A percentile compares a stretch with the other conserved stretches of the same genome.
These are phyloP conservation scores for Boehmeria nivea DNA, from an alignment of 306 rosid species.

Conservation along the genomic window DNA sequence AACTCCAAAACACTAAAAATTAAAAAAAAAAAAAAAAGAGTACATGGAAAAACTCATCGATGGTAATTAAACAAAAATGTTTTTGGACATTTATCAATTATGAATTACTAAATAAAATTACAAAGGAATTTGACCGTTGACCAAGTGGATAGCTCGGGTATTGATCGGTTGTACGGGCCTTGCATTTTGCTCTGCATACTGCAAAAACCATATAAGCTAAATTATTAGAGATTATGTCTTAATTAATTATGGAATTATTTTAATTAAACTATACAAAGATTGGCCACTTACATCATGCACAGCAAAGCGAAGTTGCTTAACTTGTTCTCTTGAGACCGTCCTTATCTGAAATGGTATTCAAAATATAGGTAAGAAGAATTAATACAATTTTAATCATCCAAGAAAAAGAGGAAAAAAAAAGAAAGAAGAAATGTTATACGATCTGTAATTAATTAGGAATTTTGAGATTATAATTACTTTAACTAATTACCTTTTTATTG, in stretches of 20 bases:
- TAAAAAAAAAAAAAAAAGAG: no score
- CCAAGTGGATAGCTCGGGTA: slow-evolving; percentile 13
- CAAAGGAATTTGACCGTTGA: background rate
- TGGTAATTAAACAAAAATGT: background rate
- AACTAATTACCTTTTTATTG: slow-evolving; percentile 18
- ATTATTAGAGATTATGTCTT: no score
- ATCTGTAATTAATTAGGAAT: no score
- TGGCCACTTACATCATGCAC: slow-evolving; percentile 28
- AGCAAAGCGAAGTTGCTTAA: slow-evolving; percentile 19
- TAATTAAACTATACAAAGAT: background rate
- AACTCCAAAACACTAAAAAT: no score
- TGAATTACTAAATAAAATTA: background rate
- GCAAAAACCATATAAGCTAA: background rate
- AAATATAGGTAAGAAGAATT: background rate
- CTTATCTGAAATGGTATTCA: slow-evolving; percentile 12
- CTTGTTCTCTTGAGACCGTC: slow-evolving; percentile 26
- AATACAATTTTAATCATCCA: background rate
- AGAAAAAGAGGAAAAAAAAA: background rate
- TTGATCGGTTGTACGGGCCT: slow-evolving; percentile 35
- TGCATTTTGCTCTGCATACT: slow-evolving; percentile 33
- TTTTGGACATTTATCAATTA: background rate
- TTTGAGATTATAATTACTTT: background rate
- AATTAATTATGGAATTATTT: no score
- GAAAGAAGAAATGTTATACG: no score
- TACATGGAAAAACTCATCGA: no score